A percentile compares a stretch with the other conserved stretches of the same genome.
phyloP scores from a whole-genome alignment of 305 asterid genomes.

The Solanum chacoense region DNA sequence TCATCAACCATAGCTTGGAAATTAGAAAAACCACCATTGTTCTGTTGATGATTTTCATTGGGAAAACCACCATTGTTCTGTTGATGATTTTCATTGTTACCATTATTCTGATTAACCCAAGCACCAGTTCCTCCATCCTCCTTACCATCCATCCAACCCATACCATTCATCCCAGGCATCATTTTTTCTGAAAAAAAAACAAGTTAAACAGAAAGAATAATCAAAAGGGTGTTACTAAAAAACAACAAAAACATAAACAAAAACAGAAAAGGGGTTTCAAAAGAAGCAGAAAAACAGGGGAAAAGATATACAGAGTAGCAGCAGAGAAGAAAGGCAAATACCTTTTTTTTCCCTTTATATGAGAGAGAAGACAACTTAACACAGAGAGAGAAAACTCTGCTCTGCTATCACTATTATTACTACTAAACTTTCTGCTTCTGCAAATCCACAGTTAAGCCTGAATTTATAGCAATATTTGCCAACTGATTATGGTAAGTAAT shows the following conservation, averaged over 20 bases:
- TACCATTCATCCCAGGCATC: conserved; percentile 53
- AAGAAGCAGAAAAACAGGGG: conserved; percentile 7
- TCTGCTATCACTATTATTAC: not conserved
- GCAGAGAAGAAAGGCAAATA: conserved; percentile 25
- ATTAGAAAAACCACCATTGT: not conserved
- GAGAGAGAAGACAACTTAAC: conserved; percentile 7
- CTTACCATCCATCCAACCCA: conserved; percentile 61
- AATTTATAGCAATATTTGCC: not conserved
- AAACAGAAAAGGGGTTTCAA: not conserved
- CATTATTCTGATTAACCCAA: conserved; percentile 32
- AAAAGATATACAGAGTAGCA: not conserved
- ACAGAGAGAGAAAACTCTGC: not conserved
- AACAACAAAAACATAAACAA: not conserved
- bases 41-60: conserved; percentile 6
- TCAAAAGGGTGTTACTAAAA: not conserved
- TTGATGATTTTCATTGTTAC: conserved; percentile 2
- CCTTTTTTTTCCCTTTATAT: conserved; percentile 20
- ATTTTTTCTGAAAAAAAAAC: conserved; percentile 8
- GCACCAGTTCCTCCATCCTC: conserved; percentile 30
- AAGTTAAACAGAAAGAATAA: not conserved
- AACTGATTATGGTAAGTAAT: not conserved
- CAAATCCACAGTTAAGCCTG: not conserved
- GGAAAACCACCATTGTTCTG: not conserved
- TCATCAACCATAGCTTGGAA: conserved; percentile 74
- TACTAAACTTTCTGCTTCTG: not conserved